These are phyloP conservation scores for Suhomyces sp. DNA, from an alignment of 805 yeast species.

Conservation along the genomic window DNA sequence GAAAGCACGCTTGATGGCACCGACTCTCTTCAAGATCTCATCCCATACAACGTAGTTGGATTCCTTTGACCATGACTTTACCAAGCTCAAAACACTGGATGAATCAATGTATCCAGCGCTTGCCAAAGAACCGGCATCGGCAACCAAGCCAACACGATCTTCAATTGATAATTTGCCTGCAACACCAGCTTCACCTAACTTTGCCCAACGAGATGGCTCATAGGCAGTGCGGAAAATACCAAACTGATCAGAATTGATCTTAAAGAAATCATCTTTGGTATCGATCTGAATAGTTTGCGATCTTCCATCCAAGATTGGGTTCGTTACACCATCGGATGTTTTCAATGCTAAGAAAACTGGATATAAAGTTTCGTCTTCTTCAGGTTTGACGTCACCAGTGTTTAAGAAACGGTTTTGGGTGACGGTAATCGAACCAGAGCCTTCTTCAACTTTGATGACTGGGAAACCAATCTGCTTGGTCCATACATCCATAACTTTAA, in stretches of 20 bases:
- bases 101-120: slow-evolving; percentile 68
- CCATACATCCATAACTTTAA: slow-evolving; percentile 75
- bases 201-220: slow-evolving; percentile 63
- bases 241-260: slow-evolving; percentile 68
- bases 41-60: slow-evolving; percentile 66
- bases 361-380: slow-evolving; percentile 66
- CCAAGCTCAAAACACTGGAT: slow-evolving; percentile 55
- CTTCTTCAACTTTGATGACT: slow-evolving; percentile 61
- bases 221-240: slow-evolving; percentile 77
- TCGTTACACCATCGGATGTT: slow-evolving; percentile 58
- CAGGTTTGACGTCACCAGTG: slow-evolving; percentile 73
- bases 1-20: slow-evolving; percentile 51
- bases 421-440: slow-evolving; percentile 47
- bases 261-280: slow-evolving; percentile 50
- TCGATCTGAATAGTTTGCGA: slow-evolving; percentile 40
- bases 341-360: slow-evolving; percentile 70
- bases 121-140: slow-evolving; percentile 74
- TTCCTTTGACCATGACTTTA: slow-evolving; percentile 59
- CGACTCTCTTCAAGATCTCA: slow-evolving; percentile 50
- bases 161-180: slow-evolving; percentile 62
- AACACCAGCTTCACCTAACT: slow-evolving; percentile 60
- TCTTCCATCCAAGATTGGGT: slow-evolving; percentile 50
- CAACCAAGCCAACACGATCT: slow-evolving; percentile 75
- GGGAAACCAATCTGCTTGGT: slow-evolving; percentile 79
- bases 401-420: slow-evolving; percentile 73